Evolutionary conservation across 805 yeast genomes (phyloP).

Genomic region (Teunomyces lycoperdinae): DNA sequence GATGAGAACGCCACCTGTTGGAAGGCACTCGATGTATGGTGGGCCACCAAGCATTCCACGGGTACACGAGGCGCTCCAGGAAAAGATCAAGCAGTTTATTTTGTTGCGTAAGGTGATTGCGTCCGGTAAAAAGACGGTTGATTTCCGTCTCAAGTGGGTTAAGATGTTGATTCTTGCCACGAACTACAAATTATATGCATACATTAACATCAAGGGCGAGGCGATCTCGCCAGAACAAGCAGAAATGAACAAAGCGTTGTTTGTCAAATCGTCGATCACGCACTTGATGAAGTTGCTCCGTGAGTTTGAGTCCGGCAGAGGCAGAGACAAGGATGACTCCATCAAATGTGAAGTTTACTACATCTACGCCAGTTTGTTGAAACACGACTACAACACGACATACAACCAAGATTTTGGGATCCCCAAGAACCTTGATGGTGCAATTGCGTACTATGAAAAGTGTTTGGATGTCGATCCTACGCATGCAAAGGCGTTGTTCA

Average conservation of each 20-base stretch:
- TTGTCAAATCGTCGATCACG: conserved; percentile 36
- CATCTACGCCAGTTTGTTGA: conserved; percentile 37
- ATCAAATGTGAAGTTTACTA: conserved; percentile 31
- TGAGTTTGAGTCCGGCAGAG: conserved; percentile 27
- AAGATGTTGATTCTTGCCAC: conserved; percentile 40
- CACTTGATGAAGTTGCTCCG: conserved; percentile 36
- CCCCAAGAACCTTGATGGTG: conserved; percentile 23
- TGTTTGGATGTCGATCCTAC: conserved; percentile 31
- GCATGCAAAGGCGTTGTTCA: conserved; percentile 32
- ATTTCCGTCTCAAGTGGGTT: conserved; percentile 41
- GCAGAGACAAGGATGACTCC: conserved; percentile 12
- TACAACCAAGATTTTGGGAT: conserved; percentile 38
- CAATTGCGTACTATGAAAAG: conserved; percentile 30
- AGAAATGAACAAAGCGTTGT: conserved; percentile 29
- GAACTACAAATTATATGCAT: conserved; percentile 37
- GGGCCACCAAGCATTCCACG: conserved; percentile 9
- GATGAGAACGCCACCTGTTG: conserved; percentile 1
- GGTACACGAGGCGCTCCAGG: conserved; percentile 22
- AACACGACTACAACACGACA: conserved; percentile 28
- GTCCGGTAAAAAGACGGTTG: conserved; percentile 40
- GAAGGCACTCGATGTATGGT: conserved; percentile 6
- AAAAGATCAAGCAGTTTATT: conserved; percentile 33
- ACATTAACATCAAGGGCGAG: conserved; percentile 43
- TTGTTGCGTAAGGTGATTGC: conserved; percentile 35
- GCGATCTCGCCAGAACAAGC: conserved; percentile 28